A percentile compares a stretch with the other conserved stretches of the same genome.
Evolutionary conservation across 2,329 filamentous ascomycete genomes (phyloP).

Genomic region (Dothistroma pini): DNA sequence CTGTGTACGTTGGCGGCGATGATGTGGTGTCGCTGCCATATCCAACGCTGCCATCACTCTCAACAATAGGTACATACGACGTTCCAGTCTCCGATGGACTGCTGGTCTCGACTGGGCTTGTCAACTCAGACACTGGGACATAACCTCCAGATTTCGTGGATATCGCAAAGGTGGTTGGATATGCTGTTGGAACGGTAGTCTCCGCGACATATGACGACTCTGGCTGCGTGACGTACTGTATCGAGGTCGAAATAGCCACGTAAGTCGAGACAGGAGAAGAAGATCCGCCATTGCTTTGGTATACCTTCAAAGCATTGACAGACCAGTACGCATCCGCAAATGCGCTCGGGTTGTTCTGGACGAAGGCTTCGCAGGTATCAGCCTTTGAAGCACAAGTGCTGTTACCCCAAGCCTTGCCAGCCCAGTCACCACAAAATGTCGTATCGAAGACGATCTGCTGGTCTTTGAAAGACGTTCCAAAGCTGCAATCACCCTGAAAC

Average conservation of each 20-base stretch:
- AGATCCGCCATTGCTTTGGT: conserved; percentile 24
- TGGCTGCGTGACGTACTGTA: conserved; percentile 1
- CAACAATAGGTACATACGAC: conserved; percentile 11
- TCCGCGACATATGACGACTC: background rate
- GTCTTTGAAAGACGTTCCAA: conserved; percentile 35
- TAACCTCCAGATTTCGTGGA: background rate
- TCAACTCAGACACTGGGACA: background rate
- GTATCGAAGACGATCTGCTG: conserved; percentile 62
- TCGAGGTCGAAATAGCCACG: conserved; percentile 1
- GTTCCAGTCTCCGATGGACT: background rate
- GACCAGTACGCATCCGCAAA: conserved; percentile 42
- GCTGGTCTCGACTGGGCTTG: background rate
- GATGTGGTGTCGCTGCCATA: background rate
- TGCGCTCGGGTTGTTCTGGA: conserved; percentile 34
- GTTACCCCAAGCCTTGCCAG: conserved; percentile 32
- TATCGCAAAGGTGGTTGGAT: background rate
- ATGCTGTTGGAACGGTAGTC: background rate
- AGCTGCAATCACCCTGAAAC: conserved; percentile 49
- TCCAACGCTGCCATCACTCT: conserved; percentile 9
- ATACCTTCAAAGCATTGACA: conserved; percentile 41
- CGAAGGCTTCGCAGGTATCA: conserved; percentile 32
- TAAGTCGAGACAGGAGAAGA: conserved; percentile 4
- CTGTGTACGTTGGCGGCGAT: conserved; percentile 7
- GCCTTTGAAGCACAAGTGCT: conserved; percentile 33
- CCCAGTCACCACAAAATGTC: conserved; percentile 44